Percentiles rank a stretch among this genome's conserved stretches.
These are phyloP conservation scores for Monosporozyma aquatica DNA, from an alignment of 805 yeast genomes.

Conservation along the genomic window DNA sequence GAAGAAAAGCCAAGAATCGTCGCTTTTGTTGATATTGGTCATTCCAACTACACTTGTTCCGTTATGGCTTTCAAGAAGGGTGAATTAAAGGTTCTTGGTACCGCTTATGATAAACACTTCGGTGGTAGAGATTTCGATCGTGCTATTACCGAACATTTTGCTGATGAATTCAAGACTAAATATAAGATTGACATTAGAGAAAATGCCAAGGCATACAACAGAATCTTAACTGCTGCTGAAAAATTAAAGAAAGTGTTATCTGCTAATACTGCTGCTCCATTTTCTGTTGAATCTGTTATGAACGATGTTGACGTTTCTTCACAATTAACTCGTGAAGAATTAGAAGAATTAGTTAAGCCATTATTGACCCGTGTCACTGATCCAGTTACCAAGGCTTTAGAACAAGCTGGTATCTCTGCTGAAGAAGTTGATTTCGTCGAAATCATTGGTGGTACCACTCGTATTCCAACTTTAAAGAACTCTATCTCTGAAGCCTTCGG, in stretches of 20 bases:
- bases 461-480: conserved; percentile 90
- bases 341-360: conserved; percentile 84
- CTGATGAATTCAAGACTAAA: conserved; percentile 82
- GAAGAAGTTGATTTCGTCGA: conserved; percentile 85
- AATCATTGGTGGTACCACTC: conserved; percentile 95
- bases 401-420: conserved; percentile 61
- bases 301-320: conserved; percentile 93
- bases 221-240: conserved; percentile 88
- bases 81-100: conserved; percentile 84
- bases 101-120: conserved; percentile 89
- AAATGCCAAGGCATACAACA: conserved; percentile 90
- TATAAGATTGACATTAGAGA: conserved; percentile 87
- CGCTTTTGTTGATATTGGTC: conserved; percentile 95
- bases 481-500: conserved; percentile 72
- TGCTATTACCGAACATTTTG: conserved; percentile 91
- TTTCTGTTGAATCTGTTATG: conserved; percentile 93
- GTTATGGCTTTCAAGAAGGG: conserved; percentile 91
- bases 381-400: conserved; percentile 77
- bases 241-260: conserved; percentile 90
- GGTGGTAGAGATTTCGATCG: conserved; percentile 97
- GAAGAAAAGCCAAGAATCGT: conserved; percentile 75
- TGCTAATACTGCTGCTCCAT: conserved; percentile 91
- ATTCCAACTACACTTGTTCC: conserved; percentile 86
- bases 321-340: conserved; percentile 78
- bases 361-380: conserved; percentile 62